Base-by-base conservation (phyloP, 2,329 filamentous ascomycete species). In the Venturia carpophila region DNA sequence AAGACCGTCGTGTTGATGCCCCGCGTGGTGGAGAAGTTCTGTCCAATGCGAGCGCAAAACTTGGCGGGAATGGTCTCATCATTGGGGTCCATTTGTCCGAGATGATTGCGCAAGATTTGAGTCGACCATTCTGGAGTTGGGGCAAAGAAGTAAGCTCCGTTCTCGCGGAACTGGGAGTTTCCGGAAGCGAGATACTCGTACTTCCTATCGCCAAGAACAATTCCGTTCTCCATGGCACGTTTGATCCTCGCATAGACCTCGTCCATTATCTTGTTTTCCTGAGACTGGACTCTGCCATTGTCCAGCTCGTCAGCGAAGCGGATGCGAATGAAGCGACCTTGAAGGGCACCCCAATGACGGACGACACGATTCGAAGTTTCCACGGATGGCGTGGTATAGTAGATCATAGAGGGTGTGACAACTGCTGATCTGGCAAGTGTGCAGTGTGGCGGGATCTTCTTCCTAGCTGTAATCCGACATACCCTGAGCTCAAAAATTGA, bases 171-270 rank as follows among this genome's bases (percentile, higher is more conserved):
- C 71, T 99, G 94, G 0, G 94, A 97, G 74, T 94, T 97, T 0
- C 94, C 93, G 76, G 92, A 97, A 0, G 93, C 94, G 34, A 99
- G 83, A 68, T 97, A 97, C 69, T 93, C 84, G 74, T 92, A 99
- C 66, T 85, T 84, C 9, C 91, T 87, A 68, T 88, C 89, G 5
- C 91, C 94, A 62, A 99, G 87, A 0, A 80, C 80, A 68, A 99
- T 93, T 0, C 94, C 94, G 65, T 94, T 84, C 56, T 78, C 81
- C 71, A 97, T 78, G 0, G 88, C 84, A 60, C 88, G 83, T 68
- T 85, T 85, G 24, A 97, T 82, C 15, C 91, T 84, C 34, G 85
- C 85, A 74, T 90, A 96, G 0, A 96, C 73, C 64, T 89, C 84
- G 21, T 79, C 75, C 55, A 75, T 71, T 62, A 71, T 72, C 17